Evolutionary conservation across 2,329 filamentous ascomycete species (phyloP).

Genomic region (Incumbomyces delicatus): DNA sequence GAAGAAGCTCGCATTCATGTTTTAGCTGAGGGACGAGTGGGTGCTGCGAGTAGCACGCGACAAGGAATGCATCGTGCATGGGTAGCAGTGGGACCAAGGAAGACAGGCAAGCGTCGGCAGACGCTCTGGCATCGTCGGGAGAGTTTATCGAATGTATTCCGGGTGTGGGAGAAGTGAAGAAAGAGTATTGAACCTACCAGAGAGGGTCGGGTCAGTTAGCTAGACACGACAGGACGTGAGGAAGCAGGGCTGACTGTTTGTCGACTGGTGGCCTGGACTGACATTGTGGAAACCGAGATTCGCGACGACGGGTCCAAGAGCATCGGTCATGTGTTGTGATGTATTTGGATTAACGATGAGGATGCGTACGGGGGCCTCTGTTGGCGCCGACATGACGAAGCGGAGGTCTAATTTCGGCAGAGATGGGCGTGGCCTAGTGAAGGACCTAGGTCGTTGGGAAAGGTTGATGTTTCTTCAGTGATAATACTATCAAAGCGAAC

Average conservation of each 20-base stretch:
- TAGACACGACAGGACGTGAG: neutral
- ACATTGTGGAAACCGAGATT: no score
- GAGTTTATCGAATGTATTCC: constrained; percentile 72
- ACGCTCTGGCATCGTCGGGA: constrained; percentile 55
- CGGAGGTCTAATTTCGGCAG: neutral
- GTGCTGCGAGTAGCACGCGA: constrained; percentile 84
- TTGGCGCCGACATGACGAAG: neutral
- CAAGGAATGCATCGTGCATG: constrained; percentile 61
- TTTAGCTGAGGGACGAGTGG: constrained; percentile 58
- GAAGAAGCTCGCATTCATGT: constrained; percentile 26
- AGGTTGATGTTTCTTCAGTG: no score
- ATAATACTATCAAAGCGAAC: no score
- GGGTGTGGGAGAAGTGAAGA: constrained; percentile 55
- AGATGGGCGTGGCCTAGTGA: neutral
- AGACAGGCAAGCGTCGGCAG: constrained; percentile 52
- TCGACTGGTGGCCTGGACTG: no score
- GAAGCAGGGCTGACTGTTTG: neutral
- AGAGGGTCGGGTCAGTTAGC: neutral
- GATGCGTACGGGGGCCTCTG: constrained; percentile 17
- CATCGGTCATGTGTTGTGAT: constrained; percentile 35
- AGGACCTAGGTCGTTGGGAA: no score
- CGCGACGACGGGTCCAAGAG: constrained; percentile 33
- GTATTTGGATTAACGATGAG: constrained; percentile 39
- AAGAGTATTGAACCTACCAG: constrained; percentile 39
- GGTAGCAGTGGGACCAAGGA: constrained; percentile 37